A percentile compares a stretch with the other conserved stretches of the same genome.
Evolutionary conservation across 164 flowering plant genomes (phyloP).

Genomic region (Kalanchoe fedtschenkoi): DNA sequence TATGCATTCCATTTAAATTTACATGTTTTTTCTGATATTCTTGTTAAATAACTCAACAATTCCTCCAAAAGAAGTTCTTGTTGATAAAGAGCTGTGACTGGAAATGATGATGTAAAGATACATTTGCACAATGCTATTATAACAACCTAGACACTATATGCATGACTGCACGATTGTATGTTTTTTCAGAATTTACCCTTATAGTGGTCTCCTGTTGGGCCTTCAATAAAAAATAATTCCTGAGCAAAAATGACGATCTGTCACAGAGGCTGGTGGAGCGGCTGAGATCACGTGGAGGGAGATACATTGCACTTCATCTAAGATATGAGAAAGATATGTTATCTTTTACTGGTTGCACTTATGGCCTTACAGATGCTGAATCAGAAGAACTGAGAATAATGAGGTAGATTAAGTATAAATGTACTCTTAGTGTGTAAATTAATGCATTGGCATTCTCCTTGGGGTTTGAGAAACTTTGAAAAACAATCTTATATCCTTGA

Average conservation of each 20-base stretch:
- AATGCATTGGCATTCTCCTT: not conserved
- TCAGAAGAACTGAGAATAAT: conserved; percentile 70
- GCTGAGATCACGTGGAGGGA: conserved; percentile 53
- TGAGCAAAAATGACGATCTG: conserved; percentile 73
- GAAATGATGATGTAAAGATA: too few species aligned
- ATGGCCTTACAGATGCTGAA: conserved; percentile 70
- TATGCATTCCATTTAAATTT: not conserved
- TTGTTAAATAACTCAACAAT: not conserved
- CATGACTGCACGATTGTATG: not conserved
- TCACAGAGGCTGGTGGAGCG: conserved; percentile 98
- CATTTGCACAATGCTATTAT: not conserved
- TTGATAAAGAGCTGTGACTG: too few species aligned
- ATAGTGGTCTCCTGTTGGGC: conserved; percentile 63
- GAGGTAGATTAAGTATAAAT: conserved; percentile 37
- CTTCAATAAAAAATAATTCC: conserved; percentile 64
- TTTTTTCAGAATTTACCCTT: conserved; percentile 22
- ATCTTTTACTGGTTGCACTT: conserved; percentile 84
- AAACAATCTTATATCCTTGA: too few species aligned
- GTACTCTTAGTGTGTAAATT: not conserved
- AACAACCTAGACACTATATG: not conserved
- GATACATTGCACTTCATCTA: conserved; percentile 84
- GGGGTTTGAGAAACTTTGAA: too few species aligned
- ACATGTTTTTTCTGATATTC: not conserved
- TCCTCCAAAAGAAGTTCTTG: too few species aligned
- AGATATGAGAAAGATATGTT: conserved; percentile 98